These are phyloP conservation scores for Zygosaccharomyces gambellarensis DNA, from an alignment of 805 yeast species.

Conservation along the genomic window DNA sequence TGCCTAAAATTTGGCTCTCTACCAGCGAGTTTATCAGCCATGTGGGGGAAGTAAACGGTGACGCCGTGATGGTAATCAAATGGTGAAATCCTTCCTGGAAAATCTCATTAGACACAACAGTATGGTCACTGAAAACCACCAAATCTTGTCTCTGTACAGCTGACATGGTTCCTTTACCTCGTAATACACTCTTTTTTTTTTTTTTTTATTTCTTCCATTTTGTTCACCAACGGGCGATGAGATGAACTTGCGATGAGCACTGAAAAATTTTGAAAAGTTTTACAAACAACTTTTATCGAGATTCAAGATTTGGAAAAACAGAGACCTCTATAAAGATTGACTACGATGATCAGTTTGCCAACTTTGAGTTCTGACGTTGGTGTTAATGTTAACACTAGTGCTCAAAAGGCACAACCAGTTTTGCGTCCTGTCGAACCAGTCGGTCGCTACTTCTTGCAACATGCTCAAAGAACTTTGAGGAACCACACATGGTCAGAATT, in stretches of 20 bases:
- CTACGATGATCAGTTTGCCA: constrained; percentile 37
- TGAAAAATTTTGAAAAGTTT: constrained; percentile 3
- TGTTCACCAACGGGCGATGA: neutral
- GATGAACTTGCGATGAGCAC: constrained; percentile 3
- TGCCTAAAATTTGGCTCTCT: constrained; percentile 46
- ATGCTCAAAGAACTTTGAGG: constrained; percentile 90
- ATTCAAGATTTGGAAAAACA: neutral
- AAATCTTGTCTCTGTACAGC: constrained; percentile 54
- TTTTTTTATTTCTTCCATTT: neutral
- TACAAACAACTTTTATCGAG: neutral
- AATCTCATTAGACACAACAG: constrained; percentile 36
- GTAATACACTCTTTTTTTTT: too few relatives aligned
- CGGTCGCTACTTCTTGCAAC: constrained; percentile 92
- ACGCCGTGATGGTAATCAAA: constrained; percentile 38
- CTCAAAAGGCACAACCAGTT: constrained; percentile 52
- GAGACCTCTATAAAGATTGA: neutral
- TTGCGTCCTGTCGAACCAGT: constrained; percentile 93
- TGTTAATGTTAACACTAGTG: constrained; percentile 47
- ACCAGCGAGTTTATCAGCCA: constrained; percentile 58
- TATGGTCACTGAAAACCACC: constrained; percentile 46
- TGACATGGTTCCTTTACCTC: constrained; percentile 9
- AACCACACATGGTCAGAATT: constrained; percentile 99
- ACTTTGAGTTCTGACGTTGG: constrained; percentile 52
- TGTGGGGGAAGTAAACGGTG: constrained; percentile 53
- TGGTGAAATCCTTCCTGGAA: constrained; percentile 18